Percentiles rank a stretch among this genome's conserved stretches.
phyloP scores from a whole-genome alignment of 192 early-diverging fungal species.

The Mortierella alpina region DNA sequence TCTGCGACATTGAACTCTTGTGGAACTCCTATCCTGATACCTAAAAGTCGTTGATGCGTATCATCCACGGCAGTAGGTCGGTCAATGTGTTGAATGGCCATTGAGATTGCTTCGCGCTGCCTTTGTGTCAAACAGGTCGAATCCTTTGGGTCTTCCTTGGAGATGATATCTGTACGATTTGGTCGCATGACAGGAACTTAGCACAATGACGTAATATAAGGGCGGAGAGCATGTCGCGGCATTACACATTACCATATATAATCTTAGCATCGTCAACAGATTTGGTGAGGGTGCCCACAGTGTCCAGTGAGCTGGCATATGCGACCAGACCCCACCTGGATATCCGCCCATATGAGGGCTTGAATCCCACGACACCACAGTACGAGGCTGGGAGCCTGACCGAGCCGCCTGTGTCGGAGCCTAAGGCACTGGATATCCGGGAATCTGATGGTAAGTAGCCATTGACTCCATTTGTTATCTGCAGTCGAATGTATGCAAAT shows the following conservation, averaged over 20 bases:
- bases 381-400: constrained; percentile 94
- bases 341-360: constrained; percentile 89
- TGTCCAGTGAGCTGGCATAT: constrained; percentile 90
- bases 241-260: constrained; percentile 64
- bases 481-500: neutral
- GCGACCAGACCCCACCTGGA: constrained; percentile 88
- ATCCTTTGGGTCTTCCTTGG: constrained; percentile 69
- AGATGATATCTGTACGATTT: constrained; percentile 60
- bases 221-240: neutral
- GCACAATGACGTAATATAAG: neutral
- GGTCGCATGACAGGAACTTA: neutral
- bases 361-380: constrained; percentile 93
- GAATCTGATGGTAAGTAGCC: neutral
- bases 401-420: constrained; percentile 96
- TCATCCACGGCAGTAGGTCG: neutral
- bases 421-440: constrained; percentile 71
- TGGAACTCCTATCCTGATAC: constrained; percentile 18
- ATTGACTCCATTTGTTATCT: neutral
- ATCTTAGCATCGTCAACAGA: constrained; percentile 64
- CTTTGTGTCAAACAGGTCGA: constrained; percentile 61
- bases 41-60: constrained; percentile 7
- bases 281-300: constrained; percentile 83
- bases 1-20: constrained; percentile 84
- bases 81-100: neutral
- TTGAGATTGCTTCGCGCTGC: constrained; percentile 19